phyloP scores from a whole-genome alignment of 2,329 filamentous ascomycete genomes.

The Penicillium sp. region DNA sequence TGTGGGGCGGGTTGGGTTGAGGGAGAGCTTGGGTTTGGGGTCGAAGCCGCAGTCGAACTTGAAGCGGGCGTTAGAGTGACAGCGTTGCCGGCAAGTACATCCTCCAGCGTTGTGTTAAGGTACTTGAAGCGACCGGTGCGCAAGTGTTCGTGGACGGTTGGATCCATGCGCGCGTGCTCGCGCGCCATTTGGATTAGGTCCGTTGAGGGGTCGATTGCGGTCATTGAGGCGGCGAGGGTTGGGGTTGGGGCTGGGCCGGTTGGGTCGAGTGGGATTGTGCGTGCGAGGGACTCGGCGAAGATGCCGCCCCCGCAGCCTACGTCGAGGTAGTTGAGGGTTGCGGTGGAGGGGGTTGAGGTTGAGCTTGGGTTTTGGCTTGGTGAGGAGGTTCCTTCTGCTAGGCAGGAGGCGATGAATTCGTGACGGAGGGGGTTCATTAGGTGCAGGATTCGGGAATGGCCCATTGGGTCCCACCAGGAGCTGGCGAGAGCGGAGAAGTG shows the following conservation, averaged over 20 bases:
- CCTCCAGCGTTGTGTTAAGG: slow-evolving; percentile 67
- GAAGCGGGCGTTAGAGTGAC: not conserved
- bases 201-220: slow-evolving; percentile 40
- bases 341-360: slow-evolving; percentile 17
- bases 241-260: slow-evolving; percentile 19
- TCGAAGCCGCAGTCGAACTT: not conserved
- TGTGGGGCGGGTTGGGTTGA: slow-evolving; percentile 11
- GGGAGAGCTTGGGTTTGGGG: not conserved
- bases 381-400: slow-evolving; percentile 46
- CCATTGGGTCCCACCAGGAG: slow-evolving; percentile 94
- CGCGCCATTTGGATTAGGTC: slow-evolving; percentile 55
- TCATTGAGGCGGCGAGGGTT: slow-evolving; percentile 36
- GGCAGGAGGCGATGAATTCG: slow-evolving; percentile 74
- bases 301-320: slow-evolving; percentile 94
- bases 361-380: slow-evolving; percentile 16
- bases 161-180: slow-evolving; percentile 66
- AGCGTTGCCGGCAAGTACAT: slow-evolving; percentile 15
- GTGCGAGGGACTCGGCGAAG: slow-evolving; percentile 64
- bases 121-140: slow-evolving; percentile 58
- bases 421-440: slow-evolving; percentile 97
- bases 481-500: slow-evolving; percentile 92
- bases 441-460: slow-evolving; percentile 82
- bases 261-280: slow-evolving; percentile 30
- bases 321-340: slow-evolving; percentile 61
- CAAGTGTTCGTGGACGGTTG: slow-evolving; percentile 46